A percentile compares a stretch with the other conserved stretches of the same genome.
Evolutionary conservation across 805 yeast species (phyloP).

Genomic region (Wickerhamiella kurtzmanii): DNA sequence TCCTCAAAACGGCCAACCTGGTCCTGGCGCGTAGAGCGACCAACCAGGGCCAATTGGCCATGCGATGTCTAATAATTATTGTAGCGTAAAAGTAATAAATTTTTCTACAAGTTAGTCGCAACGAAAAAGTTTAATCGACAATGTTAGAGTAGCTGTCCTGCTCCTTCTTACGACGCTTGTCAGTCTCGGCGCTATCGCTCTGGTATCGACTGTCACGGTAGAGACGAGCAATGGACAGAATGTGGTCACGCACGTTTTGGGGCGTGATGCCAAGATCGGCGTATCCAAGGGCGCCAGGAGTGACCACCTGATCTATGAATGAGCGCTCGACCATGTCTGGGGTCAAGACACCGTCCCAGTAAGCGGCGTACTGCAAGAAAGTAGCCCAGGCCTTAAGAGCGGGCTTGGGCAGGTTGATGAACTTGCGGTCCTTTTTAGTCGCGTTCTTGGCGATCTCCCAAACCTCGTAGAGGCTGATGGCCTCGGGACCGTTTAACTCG

Average conservation of each 20-base stretch:
- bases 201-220: slow-evolving; percentile 21
- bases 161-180: slow-evolving; percentile 20
- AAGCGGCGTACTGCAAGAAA: slow-evolving; percentile 28
- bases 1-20: background rate
- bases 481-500: slow-evolving; percentile 65
- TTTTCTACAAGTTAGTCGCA: background rate
- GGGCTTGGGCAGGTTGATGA: slow-evolving; percentile 30
- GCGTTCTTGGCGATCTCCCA: slow-evolving; percentile 57
- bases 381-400: slow-evolving; percentile 28
- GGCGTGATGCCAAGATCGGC: slow-evolving; percentile 58
- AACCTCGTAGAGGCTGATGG: slow-evolving; percentile 46
- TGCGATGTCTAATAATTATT: too few species aligned
- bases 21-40: too few species aligned
- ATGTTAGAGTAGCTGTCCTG: slow-evolving; percentile 20
- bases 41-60: too few species aligned
- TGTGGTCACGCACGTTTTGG: slow-evolving; percentile 37
- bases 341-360: slow-evolving; percentile 38
- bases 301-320: slow-evolving; percentile 50
- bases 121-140: slow-evolving; percentile 12
- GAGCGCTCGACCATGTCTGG: slow-evolving; percentile 68
- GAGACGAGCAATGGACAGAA: slow-evolving; percentile 19
- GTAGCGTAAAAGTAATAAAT: too few species aligned
- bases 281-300: slow-evolving; percentile 48
- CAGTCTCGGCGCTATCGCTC: slow-evolving; percentile 21
- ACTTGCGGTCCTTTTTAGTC: slow-evolving; percentile 32